phyloP scores from a whole-genome alignment of 2,329 filamentous ascomycete species.

The Penicillium sp. region DNA sequence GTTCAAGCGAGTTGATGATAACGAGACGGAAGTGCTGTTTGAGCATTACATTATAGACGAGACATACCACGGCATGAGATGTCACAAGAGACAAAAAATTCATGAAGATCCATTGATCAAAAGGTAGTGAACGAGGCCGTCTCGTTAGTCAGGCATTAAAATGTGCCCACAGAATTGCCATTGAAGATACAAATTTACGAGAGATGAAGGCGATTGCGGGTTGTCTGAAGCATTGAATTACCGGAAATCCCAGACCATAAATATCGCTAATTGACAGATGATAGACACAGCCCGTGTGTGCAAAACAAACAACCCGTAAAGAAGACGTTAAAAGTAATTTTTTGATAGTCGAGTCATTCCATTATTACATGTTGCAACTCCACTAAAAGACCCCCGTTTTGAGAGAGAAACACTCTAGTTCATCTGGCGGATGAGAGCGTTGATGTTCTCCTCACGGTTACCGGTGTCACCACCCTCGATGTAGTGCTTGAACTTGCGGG shows the following conservation, averaged over 20 bases:
- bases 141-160: too few relatives aligned
- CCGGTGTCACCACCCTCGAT: slow-evolving; percentile 98
- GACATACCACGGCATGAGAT: too few relatives aligned
- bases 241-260: slow-evolving; percentile 39
- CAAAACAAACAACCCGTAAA: slow-evolving; percentile 41
- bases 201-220: slow-evolving; percentile 30
- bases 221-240: slow-evolving; percentile 44
- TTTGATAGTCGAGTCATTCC: slow-evolving; percentile 15
- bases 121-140: too few relatives aligned
- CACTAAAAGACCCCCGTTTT: neutral
- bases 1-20: too few relatives aligned
- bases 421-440: slow-evolving; percentile 95
- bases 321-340: slow-evolving; percentile 29
- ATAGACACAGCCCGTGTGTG: slow-evolving; percentile 38
- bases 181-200: neutral
- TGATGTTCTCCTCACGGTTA: slow-evolving; percentile 99
- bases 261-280: slow-evolving; percentile 37
- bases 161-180: too few relatives aligned
- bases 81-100: too few relatives aligned
- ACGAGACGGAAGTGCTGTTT: too few relatives aligned
- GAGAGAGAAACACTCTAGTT: slow-evolving; percentile 65
- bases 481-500: slow-evolving; percentile 98
- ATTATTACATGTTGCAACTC: slow-evolving; percentile 6
- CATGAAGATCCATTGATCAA: too few relatives aligned
- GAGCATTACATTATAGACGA: too few relatives aligned